These are phyloP conservation scores for Lactifluus rugatus DNA, from an alignment of 768 basidiomycete genomes.

Conservation along the genomic window DNA sequence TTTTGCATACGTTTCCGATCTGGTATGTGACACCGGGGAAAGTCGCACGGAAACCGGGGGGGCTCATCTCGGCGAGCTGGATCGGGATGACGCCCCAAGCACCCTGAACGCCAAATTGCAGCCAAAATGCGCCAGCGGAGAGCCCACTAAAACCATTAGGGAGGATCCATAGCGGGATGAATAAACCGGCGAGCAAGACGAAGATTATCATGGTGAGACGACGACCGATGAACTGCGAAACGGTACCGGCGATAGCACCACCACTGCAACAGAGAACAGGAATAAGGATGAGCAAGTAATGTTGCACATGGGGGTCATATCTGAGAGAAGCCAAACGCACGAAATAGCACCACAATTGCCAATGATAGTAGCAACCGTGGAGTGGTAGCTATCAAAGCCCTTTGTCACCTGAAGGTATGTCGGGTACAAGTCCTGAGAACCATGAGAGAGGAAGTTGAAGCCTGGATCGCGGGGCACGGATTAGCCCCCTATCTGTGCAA, in stretches of 20 bases:
- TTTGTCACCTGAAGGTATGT: conserved; percentile 32
- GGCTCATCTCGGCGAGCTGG: conserved; percentile 38
- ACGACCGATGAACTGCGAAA: conserved; percentile 36
- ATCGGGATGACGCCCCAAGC: conserved; percentile 30
- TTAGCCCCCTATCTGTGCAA: neutral
- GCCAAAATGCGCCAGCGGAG: conserved; percentile 38
- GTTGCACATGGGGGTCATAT: conserved; percentile 11
- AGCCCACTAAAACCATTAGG: conserved; percentile 34
- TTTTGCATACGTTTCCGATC: conserved; percentile 28
- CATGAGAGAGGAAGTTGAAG: conserved; percentile 48
- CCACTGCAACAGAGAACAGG: conserved; percentile 21
- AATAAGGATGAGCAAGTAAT: neutral
- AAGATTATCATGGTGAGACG: conserved; percentile 35
- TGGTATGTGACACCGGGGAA: conserved; percentile 40
- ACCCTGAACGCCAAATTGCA: conserved; percentile 41
- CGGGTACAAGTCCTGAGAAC: conserved; percentile 36
- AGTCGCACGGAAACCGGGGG: conserved; percentile 40
- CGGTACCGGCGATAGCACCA: conserved; percentile 32
- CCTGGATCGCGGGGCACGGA: conserved; percentile 20
- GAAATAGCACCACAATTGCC: conserved; percentile 29
- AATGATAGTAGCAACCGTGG: conserved; percentile 39
- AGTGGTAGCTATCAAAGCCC: conserved; percentile 25
- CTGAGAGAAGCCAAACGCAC: conserved; percentile 13
- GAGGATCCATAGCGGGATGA: conserved; percentile 37
- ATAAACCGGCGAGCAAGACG: conserved; percentile 26